Evolutionary conservation across 1,139 yeast species (phyloP).

Genomic region (Hansenula lynferdii): DNA sequence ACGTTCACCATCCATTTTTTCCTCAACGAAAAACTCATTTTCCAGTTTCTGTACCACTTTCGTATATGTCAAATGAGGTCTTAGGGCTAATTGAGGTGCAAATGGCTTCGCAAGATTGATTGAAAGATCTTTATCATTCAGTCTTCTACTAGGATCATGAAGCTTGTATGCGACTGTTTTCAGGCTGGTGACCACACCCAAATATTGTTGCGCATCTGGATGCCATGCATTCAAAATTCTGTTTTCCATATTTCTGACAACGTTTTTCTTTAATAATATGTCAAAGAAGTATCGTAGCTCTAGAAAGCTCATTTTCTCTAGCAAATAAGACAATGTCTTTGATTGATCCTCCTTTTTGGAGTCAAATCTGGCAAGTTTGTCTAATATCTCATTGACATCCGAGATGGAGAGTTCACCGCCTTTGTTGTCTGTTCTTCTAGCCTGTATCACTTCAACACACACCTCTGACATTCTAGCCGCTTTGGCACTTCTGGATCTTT

Average conservation of each 20-base stretch:
- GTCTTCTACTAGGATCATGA: constrained; percentile 40
- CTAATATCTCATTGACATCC: constrained; percentile 54
- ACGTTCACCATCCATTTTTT: constrained; percentile 92
- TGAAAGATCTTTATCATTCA: constrained; percentile 40
- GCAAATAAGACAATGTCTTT: constrained; percentile 41
- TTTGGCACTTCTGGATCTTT: constrained; percentile 24
- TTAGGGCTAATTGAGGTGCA: constrained; percentile 66
- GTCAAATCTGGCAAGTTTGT: constrained; percentile 37
- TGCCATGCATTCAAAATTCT: constrained; percentile 69
- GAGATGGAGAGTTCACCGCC: constrained; percentile 42
- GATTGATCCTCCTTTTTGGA: constrained; percentile 25
- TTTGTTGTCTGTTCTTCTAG: constrained; percentile 33
- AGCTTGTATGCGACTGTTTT: constrained; percentile 57
- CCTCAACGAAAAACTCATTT: constrained; percentile 68
- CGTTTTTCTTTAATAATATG: constrained; percentile 55
- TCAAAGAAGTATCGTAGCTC: constrained; percentile 72
- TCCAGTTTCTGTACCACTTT: constrained; percentile 41
- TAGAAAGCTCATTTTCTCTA: constrained; percentile 51
- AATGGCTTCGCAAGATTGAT: constrained; percentile 53
- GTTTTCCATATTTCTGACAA: constrained; percentile 52
- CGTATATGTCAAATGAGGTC: constrained; percentile 43
- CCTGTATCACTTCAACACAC: constrained; percentile 34
- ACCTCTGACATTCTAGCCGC: constrained; percentile 33
- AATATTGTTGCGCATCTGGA: constrained; percentile 67
- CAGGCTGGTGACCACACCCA: constrained; percentile 64